Percentiles rank a stretch among this genome's conserved stretches.
Conservation (phyloP, 2,329 filamentous ascomycete species). For the Ceratocystis cubensis region DNA sequence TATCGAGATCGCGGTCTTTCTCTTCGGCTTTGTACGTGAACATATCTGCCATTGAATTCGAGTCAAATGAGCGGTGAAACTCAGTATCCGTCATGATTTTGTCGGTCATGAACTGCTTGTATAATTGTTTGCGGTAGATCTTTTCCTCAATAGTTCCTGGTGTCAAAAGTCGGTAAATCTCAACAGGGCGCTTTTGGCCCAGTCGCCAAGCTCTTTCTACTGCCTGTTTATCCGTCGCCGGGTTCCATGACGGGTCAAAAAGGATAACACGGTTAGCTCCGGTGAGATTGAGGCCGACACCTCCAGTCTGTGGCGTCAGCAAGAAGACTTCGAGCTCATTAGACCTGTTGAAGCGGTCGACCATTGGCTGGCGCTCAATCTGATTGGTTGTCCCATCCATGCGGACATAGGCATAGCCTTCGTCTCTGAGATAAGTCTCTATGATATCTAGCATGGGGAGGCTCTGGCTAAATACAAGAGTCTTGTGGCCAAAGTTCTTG, state of each 20-base stretch:
- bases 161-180: conserved; percentile 95
- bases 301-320: conserved; percentile 89
- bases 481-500: conserved; percentile 85
- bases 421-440: conserved; percentile 63
- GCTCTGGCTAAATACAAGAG: conserved; percentile 82
- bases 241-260: conserved; percentile 98
- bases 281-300: conserved; percentile 84
- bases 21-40: conserved; percentile 56
- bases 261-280: conserved; percentile 95
- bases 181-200: conserved; percentile 87
- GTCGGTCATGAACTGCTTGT: conserved; percentile 95
- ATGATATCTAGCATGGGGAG: conserved; percentile 93
- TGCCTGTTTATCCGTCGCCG: conserved; percentile 89
- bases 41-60: conserved; percentile 81
- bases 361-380: conserved; percentile 74
- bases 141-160: conserved; percentile 98
- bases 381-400: conserved; percentile 93
- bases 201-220: conserved; percentile 91
- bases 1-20: conserved; percentile 65
- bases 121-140: conserved; percentile 96
- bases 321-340: conserved; percentile 75
- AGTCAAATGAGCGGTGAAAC: conserved; percentile 79
- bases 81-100: conserved; percentile 92
- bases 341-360: conserved; percentile 83
- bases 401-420: conserved; percentile 61